Conservation (phyloP, 352 stramenopile genomes). For the Globisporangium echinulatum region DNA sequence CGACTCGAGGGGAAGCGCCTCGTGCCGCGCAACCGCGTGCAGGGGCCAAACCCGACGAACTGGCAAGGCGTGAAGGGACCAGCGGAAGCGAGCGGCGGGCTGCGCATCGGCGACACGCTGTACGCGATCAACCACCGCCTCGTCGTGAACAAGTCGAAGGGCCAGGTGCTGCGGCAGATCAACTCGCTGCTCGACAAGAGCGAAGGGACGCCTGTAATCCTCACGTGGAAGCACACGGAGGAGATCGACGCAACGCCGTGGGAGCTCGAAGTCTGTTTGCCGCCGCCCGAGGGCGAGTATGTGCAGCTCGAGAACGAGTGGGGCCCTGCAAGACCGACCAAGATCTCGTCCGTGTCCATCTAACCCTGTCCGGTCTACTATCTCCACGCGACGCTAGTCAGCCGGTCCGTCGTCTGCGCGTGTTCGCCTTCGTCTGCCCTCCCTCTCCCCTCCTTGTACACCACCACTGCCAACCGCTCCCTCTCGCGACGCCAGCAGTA, state of each 20-base stretch:
- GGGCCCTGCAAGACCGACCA: constrained; percentile 69
- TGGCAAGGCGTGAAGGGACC: constrained; percentile 72
- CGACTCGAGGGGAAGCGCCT: constrained; percentile 73
- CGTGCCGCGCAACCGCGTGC: constrained; percentile 62
- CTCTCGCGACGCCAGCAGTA: background rate
- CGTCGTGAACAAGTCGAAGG: constrained; percentile 84
- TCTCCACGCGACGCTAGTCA: background rate
- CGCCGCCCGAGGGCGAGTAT: constrained; percentile 73
- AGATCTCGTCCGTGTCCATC: constrained; percentile 83
- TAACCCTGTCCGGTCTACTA: constrained; percentile 21
- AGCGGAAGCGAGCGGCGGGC: constrained; percentile 58
- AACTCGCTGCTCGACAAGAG: constrained; percentile 70
- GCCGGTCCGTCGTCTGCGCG: constrained; percentile 8
- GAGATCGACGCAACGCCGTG: constrained; percentile 67
- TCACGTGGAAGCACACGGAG: constrained; percentile 83
- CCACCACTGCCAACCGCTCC: background rate
- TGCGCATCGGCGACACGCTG: constrained; percentile 74
- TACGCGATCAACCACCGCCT: constrained; percentile 84
- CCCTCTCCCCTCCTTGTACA: background rate
- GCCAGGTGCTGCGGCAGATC: constrained; percentile 78
- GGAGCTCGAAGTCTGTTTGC: constrained; percentile 73
- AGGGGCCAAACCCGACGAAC: constrained; percentile 48
- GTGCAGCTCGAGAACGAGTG: constrained; percentile 83
- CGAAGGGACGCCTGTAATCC: constrained; percentile 53
- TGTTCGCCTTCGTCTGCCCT: background rate